Percentiles rank a stretch among this genome's conserved stretches.
phyloP scores from a whole-genome alignment of 176 grass and related monocot genomes.

The Alloteropsis semialata region DNA sequence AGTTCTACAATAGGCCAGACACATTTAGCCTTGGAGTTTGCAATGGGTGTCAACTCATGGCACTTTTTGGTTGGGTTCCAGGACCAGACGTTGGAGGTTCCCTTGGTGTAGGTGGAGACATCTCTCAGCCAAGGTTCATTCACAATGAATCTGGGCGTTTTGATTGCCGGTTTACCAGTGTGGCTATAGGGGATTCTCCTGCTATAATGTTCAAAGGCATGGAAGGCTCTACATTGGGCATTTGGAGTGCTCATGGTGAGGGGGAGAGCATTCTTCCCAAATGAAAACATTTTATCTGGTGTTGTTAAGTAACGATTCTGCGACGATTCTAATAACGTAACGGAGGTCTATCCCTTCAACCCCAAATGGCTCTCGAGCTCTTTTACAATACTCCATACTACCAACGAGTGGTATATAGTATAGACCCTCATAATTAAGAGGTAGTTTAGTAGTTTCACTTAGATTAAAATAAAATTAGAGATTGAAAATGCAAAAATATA shows the following conservation, averaged over 20 bases:
- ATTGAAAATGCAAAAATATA: no score
- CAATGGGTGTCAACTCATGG: conserved; percentile 89
- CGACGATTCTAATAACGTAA: conserved; percentile 54
- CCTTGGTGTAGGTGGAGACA: conserved; percentile 49
- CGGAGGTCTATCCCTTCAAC: conserved; percentile 79
- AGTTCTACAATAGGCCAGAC: conserved; percentile 72
- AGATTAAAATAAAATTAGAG: no score
- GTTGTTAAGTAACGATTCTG: conserved; percentile 66
- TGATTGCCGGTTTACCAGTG: conserved; percentile 71
- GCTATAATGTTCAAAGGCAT: conserved; percentile 82
- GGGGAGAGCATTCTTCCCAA: conserved; percentile 71
- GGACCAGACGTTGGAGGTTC: conserved; percentile 51
- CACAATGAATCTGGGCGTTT: conserved; percentile 81
- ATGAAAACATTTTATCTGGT: conserved; percentile 42
- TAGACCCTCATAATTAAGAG: no score
- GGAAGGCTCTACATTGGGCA: conserved; percentile 67
- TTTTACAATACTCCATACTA: no score
- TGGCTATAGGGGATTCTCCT: conserved; percentile 53
- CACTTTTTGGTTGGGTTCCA: conserved; percentile 87
- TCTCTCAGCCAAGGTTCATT: conserved; percentile 82
- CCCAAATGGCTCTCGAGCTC: no score
- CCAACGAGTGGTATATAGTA: no score
- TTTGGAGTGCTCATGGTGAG: conserved; percentile 78
- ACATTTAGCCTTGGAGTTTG: conserved; percentile 90
- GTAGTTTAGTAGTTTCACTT: no score